phyloP scores from a whole-genome alignment of 805 yeast genomes.

The Maudiozyma turicensis region DNA sequence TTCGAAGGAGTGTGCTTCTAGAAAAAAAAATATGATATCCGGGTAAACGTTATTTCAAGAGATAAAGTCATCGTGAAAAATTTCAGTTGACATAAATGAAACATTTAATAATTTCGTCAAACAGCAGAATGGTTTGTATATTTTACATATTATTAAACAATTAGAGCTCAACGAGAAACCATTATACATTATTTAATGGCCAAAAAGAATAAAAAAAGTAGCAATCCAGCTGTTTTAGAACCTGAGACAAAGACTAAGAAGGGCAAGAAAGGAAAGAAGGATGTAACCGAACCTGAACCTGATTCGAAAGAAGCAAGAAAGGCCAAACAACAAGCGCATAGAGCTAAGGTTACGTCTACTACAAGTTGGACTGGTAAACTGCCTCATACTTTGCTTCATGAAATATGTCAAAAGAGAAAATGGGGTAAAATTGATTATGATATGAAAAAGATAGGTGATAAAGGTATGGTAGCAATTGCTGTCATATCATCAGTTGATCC shows the following conservation, averaged over 20 bases:
- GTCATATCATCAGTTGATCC: constrained; percentile 67
- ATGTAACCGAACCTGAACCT: constrained; percentile 6
- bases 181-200: constrained; percentile 11
- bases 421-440: constrained; percentile 85
- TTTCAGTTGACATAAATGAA: neutral
- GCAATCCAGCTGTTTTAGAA: constrained; percentile 1
- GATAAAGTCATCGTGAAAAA: neutral
- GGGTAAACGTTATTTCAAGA: neutral
- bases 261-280: constrained; percentile 12
- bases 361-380: constrained; percentile 92
- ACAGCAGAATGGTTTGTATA: too few species aligned
- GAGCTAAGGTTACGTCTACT: constrained; percentile 52
- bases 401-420: constrained; percentile 75
- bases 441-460: constrained; percentile 40
- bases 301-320: constrained; percentile 13
- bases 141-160: too few species aligned
- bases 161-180: neutral
- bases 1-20: neutral
- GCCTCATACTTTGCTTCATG: constrained; percentile 79
- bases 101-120: too few species aligned
- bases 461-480: constrained; percentile 59
- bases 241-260: constrained; percentile 2
- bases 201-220: constrained; percentile 12
- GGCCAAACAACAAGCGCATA: constrained; percentile 26
- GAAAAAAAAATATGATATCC: neutral